These are phyloP conservation scores for Casuarina cunninghamiana DNA, from an alignment of 306 rosid genomes.

Conservation along the genomic window DNA sequence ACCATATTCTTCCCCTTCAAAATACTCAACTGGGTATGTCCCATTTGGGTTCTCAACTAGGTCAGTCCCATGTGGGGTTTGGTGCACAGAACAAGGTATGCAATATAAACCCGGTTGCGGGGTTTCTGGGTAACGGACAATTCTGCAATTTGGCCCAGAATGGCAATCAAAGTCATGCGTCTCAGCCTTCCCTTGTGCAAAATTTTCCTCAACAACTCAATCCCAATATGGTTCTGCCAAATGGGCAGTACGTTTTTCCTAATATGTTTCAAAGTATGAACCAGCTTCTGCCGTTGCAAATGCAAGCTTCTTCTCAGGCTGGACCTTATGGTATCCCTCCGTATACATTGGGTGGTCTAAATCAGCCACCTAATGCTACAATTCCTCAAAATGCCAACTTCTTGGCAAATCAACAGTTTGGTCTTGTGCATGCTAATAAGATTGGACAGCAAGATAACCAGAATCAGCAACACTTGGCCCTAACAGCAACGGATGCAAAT, in stretches of 20 bases:
- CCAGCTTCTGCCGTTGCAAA: constrained; percentile 59
- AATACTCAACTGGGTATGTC: constrained; percentile 45
- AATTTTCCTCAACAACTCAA: constrained; percentile 57
- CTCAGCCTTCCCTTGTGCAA: constrained; percentile 50
- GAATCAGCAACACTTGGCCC: constrained; percentile 43
- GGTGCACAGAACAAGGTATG: constrained; percentile 39
- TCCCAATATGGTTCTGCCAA: constrained; percentile 53
- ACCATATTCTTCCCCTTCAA: constrained; percentile 41
- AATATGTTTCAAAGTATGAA: constrained; percentile 60
- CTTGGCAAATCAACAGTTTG: constrained; percentile 42
- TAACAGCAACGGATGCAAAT: constrained; percentile 34
- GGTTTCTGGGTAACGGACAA: constrained; percentile 48
- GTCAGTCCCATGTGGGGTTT: constrained; percentile 44
- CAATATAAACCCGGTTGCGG: constrained; percentile 39
- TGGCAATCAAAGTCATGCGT: constrained; percentile 48
- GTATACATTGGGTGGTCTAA: constrained; percentile 45
- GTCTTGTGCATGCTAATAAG: constrained; percentile 48
- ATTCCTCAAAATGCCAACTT: constrained; percentile 49
- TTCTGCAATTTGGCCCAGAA: constrained; percentile 40
- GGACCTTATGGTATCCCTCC: constrained; percentile 37
- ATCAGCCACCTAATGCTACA: constrained; percentile 49
- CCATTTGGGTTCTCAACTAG: constrained; percentile 41
- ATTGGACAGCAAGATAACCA: constrained; percentile 40
- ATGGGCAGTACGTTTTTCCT: constrained; percentile 63
- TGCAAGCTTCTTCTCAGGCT: constrained; percentile 53